A percentile compares a stretch with the other conserved stretches of the same genome.
Conservation (phyloP, 768 basidiomycete species). For the Xerocomellus amylosporus region DNA sequence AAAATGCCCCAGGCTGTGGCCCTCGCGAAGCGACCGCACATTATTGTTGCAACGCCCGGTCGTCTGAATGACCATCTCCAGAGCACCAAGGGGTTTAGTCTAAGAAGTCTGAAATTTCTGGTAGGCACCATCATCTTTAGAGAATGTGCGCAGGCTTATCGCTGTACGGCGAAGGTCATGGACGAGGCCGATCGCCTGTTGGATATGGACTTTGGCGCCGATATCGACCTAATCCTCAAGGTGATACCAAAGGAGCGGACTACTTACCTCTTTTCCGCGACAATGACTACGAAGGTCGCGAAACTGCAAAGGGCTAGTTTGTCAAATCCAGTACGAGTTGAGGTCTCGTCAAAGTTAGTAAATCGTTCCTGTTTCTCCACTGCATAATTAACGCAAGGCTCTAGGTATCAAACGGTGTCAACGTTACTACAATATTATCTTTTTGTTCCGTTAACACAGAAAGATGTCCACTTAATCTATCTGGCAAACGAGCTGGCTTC, state of each 20-base stretch:
- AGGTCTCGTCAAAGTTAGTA: constrained; percentile 87
- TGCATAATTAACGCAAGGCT: not conserved
- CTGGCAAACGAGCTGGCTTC: constrained; percentile 85
- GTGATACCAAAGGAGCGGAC: constrained; percentile 91
- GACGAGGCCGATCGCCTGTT: constrained; percentile 95
- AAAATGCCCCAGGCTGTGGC: constrained; percentile 88
- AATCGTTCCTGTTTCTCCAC: not conserved
- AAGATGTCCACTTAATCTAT: constrained; percentile 89
- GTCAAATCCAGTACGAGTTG: constrained; percentile 88
- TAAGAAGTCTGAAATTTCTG: constrained; percentile 82
- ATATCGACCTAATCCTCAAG: constrained; percentile 95
- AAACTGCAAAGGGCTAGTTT: constrained; percentile 94
- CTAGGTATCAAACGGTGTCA: constrained; percentile 93
- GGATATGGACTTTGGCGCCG: constrained; percentile 95
- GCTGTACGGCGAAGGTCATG: constrained; percentile 62
- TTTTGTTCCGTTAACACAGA: constrained; percentile 86
- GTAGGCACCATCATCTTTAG: constrained; percentile 43
- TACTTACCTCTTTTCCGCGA: constrained; percentile 96
- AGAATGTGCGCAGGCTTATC: not conserved
- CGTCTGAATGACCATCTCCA: constrained; percentile 91
- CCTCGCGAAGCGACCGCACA: constrained; percentile 89
- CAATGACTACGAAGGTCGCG: constrained; percentile 98
- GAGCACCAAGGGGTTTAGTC: constrained; percentile 94
- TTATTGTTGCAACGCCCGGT: constrained; percentile 94
- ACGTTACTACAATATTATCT: constrained; percentile 96